Conservation (phyloP, 1,284 basidiomycete genomes). For the Sanghuangporus baumii region DNA sequence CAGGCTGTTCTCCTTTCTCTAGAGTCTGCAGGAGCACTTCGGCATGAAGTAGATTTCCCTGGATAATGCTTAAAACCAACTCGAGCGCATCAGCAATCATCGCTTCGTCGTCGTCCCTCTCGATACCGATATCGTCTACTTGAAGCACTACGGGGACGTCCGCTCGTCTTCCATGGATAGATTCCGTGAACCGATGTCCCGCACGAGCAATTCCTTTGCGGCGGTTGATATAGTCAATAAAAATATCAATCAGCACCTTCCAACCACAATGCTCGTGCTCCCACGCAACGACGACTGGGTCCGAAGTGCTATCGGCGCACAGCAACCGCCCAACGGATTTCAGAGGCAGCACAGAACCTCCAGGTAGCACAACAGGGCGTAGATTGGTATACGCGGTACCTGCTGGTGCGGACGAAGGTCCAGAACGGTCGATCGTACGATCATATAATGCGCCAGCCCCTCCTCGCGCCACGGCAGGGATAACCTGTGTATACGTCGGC, state of each 20-base stretch:
- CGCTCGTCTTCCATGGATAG: constrained; percentile 24
- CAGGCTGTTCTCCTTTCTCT: constrained; percentile 49
- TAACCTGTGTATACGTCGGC: constrained; percentile 70
- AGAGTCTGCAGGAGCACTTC: constrained; percentile 63
- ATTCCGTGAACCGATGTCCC: constrained; percentile 18
- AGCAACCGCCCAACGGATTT: constrained; percentile 68
- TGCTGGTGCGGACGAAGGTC: constrained; percentile 41
- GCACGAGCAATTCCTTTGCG: constrained; percentile 21
- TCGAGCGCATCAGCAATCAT: constrained; percentile 72
- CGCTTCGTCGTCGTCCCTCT: constrained; percentile 55
- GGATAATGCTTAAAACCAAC: constrained; percentile 70
- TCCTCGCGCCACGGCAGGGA: constrained; percentile 53
- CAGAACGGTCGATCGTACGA: constrained; percentile 55
- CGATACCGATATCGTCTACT: constrained; percentile 66
- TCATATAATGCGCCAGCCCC: constrained; percentile 68
- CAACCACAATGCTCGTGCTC: constrained; percentile 76
- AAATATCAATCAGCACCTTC: constrained; percentile 73
- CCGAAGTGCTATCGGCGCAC: constrained; percentile 58
- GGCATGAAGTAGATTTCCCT: constrained; percentile 60
- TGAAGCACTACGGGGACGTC: constrained; percentile 40
- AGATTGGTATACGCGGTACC: constrained; percentile 62
- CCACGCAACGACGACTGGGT: constrained; percentile 76
- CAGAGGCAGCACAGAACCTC: constrained; percentile 62
- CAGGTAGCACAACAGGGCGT: constrained; percentile 67
- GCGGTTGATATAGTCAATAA: constrained; percentile 67